A percentile compares a stretch with the other conserved stretches of the same genome.
Conservation (phyloP, 306 rosid species). For the Acacia acuminata region DNA sequence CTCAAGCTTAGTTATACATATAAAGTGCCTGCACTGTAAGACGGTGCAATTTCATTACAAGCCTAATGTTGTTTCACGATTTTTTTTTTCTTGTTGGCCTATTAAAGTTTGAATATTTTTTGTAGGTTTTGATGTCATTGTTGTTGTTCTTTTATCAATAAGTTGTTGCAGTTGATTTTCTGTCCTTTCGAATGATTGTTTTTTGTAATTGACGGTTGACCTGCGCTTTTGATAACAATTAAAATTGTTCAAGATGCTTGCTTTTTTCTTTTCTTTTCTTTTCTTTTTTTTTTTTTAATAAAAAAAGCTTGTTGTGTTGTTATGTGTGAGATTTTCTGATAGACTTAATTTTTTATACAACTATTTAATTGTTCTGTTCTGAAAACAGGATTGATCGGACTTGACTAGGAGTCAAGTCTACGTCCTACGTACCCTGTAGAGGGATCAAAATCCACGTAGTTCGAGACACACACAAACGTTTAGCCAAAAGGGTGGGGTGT, state of each 20-base stretch:
- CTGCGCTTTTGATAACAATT: background rate
- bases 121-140: background rate
- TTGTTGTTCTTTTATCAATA: slow-evolving; percentile 5
- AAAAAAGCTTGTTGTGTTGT: too few species aligned
- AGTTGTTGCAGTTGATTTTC: background rate
- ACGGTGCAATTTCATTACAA: background rate
- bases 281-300: too few species aligned
- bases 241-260: background rate
- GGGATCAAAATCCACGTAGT: too few species aligned
- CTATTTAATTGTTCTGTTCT: too few species aligned
- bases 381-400: too few species aligned
- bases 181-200: background rate
- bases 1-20: background rate
- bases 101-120: background rate
- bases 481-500: too few species aligned
- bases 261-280: too few species aligned
- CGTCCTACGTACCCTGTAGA: too few species aligned
- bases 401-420: too few species aligned
- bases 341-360: too few species aligned
- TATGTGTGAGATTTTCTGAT: background rate
- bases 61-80: background rate
- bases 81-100: background rate
- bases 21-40: background rate
- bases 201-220: background rate
- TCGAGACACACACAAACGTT: too few species aligned